A percentile compares a stretch with the other conserved stretches of the same genome.
Evolutionary conservation across 331 rosid species (phyloP).

Genomic region (Saraca asoca): DNA sequence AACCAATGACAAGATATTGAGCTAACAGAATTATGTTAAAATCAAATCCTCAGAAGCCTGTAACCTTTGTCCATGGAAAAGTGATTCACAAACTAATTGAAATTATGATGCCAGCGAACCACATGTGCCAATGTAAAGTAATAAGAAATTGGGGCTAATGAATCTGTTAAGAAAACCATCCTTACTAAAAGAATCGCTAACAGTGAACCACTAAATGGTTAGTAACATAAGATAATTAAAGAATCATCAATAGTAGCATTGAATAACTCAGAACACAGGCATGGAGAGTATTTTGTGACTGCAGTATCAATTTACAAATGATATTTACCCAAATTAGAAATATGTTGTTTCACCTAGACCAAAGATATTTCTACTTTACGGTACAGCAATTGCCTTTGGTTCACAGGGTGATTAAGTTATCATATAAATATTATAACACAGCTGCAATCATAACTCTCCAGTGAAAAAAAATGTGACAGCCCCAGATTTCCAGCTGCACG

Average conservation of each 20-base stretch:
- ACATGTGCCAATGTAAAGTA: background rate
- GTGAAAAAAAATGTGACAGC: background rate
- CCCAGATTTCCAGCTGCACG: background rate
- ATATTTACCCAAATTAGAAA: background rate
- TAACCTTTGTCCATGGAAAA: no score
- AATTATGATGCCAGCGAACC: background rate
- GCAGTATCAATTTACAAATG: background rate
- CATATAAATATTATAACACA: background rate
- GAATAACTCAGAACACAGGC: no score
- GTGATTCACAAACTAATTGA: background rate
- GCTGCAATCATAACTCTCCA: slow-evolving; percentile 4
- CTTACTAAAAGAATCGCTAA: no score
- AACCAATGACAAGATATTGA: slow-evolving; percentile 1
- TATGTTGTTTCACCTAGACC: background rate
- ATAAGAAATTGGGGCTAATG: no score
- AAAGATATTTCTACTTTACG: background rate
- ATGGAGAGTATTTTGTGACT: background rate
- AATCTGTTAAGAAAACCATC: no score
- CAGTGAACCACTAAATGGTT: no score
- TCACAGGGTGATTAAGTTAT: slow-evolving; percentile 2
- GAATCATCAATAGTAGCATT: no score
- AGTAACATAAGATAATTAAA: no score
- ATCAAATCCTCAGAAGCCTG: background rate
- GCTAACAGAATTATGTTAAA: background rate
- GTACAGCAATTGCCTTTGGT: slow-evolving; percentile 10